These are phyloP conservation scores for Elongisporangium prolatum DNA, from an alignment of 352 stramenopile species.

Conservation along the genomic window DNA sequence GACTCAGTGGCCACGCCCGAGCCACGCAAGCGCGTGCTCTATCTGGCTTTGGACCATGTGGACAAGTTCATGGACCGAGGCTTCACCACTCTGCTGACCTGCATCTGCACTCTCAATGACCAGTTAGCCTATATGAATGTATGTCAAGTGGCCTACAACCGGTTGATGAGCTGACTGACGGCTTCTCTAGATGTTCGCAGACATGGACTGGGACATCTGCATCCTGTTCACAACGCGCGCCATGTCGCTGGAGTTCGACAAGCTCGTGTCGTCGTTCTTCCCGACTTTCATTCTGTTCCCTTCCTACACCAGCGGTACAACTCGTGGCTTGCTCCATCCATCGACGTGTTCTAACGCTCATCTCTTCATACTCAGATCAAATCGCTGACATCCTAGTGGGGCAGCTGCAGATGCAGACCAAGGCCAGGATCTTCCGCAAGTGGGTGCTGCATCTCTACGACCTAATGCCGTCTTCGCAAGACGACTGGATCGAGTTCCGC, in stretches of 20 bases:
- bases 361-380: constrained; percentile 40
- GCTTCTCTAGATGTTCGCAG: constrained; percentile 38
- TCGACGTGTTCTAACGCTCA: background rate
- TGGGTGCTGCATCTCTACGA: constrained; percentile 50
- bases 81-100: constrained; percentile 48
- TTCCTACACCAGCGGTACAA: constrained; percentile 44
- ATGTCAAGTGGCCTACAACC: constrained; percentile 3
- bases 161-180: background rate
- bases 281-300: constrained; percentile 53
- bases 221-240: constrained; percentile 64
- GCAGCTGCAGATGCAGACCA: constrained; percentile 36
- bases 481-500: constrained; percentile 68
- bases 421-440: constrained; percentile 37
- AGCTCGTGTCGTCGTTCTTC: constrained; percentile 42
- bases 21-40: constrained; percentile 24
- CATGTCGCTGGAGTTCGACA: constrained; percentile 66
- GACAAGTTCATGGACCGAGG: constrained; percentile 60
- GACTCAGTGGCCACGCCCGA: constrained; percentile 3
- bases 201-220: constrained; percentile 44
- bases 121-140: constrained; percentile 60
- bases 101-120: constrained; percentile 66
- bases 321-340: background rate
- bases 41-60: constrained; percentile 63
- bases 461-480: constrained; percentile 38
- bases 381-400: constrained; percentile 55